Base-by-base conservation (phyloP, 1,284 basidiomycete genomes). In the Fistulina hepatica region DNA sequence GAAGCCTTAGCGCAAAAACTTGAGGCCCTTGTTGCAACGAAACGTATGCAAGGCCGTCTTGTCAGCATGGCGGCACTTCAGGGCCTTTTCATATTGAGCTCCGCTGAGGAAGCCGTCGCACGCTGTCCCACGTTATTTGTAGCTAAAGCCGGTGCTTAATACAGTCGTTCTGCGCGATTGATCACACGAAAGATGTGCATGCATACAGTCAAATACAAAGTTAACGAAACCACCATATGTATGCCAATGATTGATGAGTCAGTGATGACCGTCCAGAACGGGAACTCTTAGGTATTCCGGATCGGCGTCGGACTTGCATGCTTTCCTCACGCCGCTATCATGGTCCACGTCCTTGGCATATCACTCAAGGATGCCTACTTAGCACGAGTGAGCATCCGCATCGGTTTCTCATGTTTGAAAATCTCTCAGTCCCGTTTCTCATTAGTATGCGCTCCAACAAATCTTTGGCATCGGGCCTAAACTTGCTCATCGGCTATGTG, bases 31-130 rank as follows among this genome's bases (percentile, higher is more conserved):
- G 69, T 89, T 4, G 53, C 65, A 30, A 61, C 64, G 9, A 69
- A 74, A 45, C 69, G 70, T 54, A 52, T 60, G 34, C 48, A 56
- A 3, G 81, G 78, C 0, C 62, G 64, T 47, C 61, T 71, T 21
- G 70, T 94, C 41, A 94, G 90, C 52, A 97, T 97, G 92, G 92
- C 92, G 19, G 77, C 82, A 23, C 61, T 97, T 41, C 92, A 97
- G 53, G 92, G 92, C 12, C 70, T 86, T 37, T 97, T 97, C 58
- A 97, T 97, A 48, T 69, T 84, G 41, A 76, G 74, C 51, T 65
- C 63, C 23, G 72, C 82, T 19, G 61, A 56, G 48, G 74, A 80
- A 24, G 86, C 81, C 10, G 56, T 90, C 4, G 55, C 46, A 31
- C 65, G 61, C 25, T 74, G n/a, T n/a, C n/a, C n/a, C n/a, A n/a